These are phyloP conservation scores for Papiliotrema flavescens DNA, from an alignment of 1,284 basidiomycete genomes.

Conservation along the genomic window DNA sequence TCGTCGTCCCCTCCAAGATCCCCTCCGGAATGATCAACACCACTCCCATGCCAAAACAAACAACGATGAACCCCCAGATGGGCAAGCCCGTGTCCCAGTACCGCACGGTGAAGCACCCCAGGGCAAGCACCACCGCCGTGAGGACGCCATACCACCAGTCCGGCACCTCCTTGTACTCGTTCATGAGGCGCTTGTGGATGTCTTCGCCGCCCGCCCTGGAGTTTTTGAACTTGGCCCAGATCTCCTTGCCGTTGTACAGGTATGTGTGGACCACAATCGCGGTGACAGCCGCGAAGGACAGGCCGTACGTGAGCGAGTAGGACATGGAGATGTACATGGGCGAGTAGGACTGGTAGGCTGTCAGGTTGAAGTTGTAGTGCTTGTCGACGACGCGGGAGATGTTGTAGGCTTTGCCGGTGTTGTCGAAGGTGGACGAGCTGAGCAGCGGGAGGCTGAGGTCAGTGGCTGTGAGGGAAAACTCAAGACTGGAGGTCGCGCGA, in stretches of 20 bases:
- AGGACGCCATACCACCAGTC: constrained; percentile 68
- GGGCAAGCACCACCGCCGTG: constrained; percentile 59
- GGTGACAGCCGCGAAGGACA: constrained; percentile 50
- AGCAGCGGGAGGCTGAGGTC: constrained; percentile 38
- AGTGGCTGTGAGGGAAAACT: no score
- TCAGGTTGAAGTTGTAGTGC: constrained; percentile 19
- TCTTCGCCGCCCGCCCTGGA: constrained; percentile 62
- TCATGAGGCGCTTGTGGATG: constrained; percentile 80
- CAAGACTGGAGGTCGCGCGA: no score
- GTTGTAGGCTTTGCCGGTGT: constrained; percentile 47
- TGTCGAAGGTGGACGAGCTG: constrained; percentile 46
- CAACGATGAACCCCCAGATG: constrained; percentile 56
- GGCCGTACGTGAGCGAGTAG: constrained; percentile 51
- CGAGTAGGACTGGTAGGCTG: constrained; percentile 28
- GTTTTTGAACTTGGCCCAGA: constrained; percentile 54
- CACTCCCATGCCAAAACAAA: constrained; percentile 49
- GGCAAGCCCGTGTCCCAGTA: constrained; percentile 63
- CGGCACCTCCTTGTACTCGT: constrained; percentile 71
- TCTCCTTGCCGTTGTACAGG: constrained; percentile 51
- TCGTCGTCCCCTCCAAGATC: constrained; percentile 58
- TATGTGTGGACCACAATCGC: constrained; percentile 50
- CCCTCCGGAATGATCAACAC: constrained; percentile 56
- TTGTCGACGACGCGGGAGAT: constrained; percentile 33
- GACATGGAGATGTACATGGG: constrained; percentile 29
- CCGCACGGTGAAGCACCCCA: constrained; percentile 36